phyloP scores from a whole-genome alignment of 1,139 yeast genomes.

The Trichomonascaceae sp. region DNA sequence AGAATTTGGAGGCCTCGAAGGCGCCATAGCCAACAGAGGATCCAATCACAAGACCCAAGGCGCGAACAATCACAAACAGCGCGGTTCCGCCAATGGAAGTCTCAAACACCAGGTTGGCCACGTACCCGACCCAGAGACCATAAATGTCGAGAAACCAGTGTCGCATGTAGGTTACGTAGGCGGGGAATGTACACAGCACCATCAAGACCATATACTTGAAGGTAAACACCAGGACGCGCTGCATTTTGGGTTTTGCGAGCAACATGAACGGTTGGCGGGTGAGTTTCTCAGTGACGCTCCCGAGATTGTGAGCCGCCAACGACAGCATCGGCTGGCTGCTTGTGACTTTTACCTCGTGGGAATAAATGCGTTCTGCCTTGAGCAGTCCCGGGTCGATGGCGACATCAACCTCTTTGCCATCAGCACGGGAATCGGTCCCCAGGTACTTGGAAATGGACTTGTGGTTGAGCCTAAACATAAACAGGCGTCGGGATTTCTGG shows the following conservation, averaged over 20 bases:
- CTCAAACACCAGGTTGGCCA: constrained; percentile 35
- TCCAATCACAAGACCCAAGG: constrained; percentile 34
- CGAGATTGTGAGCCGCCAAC: no score
- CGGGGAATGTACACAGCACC: constrained; percentile 36
- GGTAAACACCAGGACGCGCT: constrained; percentile 27
- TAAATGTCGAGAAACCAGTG: constrained; percentile 33
- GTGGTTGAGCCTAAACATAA: constrained; percentile 30
- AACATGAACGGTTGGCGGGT: constrained; percentile 1
- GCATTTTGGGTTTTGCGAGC: constrained; percentile 8
- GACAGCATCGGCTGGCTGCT: no score
- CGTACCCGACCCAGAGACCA: constrained; percentile 43
- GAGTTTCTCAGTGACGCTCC: not conserved
- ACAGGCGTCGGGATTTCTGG: constrained; percentile 23
- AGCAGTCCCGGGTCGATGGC: constrained; percentile 1
- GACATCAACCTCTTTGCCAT: constrained; percentile 14
- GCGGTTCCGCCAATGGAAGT: constrained; percentile 40
- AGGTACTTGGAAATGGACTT: constrained; percentile 27
- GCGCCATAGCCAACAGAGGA: constrained; percentile 37
- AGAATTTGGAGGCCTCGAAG: constrained; percentile 27
- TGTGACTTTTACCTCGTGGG: no score
- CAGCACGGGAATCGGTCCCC: constrained; percentile 12
- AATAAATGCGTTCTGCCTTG: not conserved
- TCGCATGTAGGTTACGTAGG: constrained; percentile 33
- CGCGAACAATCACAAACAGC: constrained; percentile 33
- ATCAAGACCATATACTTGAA: constrained; percentile 33